phyloP scores from a whole-genome alignment of 345 rosid genomes.

The Microcos paniculata region DNA sequence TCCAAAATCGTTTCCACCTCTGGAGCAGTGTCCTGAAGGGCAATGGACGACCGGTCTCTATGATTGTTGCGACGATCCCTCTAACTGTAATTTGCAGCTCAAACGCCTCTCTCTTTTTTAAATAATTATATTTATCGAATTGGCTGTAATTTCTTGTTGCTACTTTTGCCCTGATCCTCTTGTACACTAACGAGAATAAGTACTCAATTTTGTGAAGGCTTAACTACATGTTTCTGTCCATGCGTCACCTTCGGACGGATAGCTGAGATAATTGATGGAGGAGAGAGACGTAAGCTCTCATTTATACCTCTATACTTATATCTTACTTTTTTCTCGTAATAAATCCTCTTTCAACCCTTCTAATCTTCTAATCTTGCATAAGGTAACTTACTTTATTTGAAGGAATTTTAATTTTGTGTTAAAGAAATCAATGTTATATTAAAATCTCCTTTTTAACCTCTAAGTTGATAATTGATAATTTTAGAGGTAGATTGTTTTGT shows the following conservation, averaged over 20 bases:
- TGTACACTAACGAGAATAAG: neutral
- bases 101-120: neutral
- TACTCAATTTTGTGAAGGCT: conserved; percentile 32
- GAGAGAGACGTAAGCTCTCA: conserved; percentile 41
- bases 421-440: too few relatives aligned
- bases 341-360: too few relatives aligned
- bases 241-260: conserved; percentile 53
- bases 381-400: too few relatives aligned
- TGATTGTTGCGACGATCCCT: conserved; percentile 51
- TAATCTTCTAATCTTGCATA: too few relatives aligned
- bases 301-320: neutral
- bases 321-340: too few relatives aligned
- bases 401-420: too few relatives aligned
- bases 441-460: too few relatives aligned
- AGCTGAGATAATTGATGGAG: conserved; percentile 54
- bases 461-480: too few relatives aligned
- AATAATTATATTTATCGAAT: neutral
- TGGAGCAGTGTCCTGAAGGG: conserved; percentile 18
- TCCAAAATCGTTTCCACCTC: neutral
- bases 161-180: neutral
- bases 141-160: neutral
- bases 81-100: conserved; percentile 37
- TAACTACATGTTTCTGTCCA: conserved; percentile 48
- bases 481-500: too few relatives aligned
- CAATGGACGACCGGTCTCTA: conserved; percentile 59